These are phyloP conservation scores for Flaveria linearis DNA, from an alignment of 129 eudicot genomes.

Conservation along the genomic window DNA sequence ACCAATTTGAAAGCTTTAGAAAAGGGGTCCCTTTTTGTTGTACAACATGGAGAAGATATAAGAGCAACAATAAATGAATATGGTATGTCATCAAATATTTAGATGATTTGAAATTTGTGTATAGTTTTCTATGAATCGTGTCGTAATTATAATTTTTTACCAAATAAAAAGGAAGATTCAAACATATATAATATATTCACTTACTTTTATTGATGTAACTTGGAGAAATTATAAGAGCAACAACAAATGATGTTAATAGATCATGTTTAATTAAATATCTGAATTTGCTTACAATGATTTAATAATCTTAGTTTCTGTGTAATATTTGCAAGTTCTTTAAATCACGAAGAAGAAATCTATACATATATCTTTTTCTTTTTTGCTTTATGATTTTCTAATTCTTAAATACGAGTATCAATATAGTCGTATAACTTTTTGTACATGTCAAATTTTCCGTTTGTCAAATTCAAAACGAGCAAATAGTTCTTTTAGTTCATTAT, in stretches of 20 bases:
- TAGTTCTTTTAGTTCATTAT: too few relatives aligned
- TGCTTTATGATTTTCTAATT: too few relatives aligned
- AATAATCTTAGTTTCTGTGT: not conserved
- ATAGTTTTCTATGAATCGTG: not conserved
- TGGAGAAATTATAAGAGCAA: not conserved
- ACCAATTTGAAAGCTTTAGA: slow-evolving; percentile 36
- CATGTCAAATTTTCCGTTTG: too few relatives aligned
- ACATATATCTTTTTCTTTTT: not conserved
- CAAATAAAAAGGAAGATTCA: not conserved
- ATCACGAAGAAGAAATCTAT: not conserved
- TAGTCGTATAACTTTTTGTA: too few relatives aligned
- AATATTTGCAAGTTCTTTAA: not conserved
- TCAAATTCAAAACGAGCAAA: too few relatives aligned
- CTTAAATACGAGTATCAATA: too few relatives aligned
- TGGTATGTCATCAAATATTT: not conserved
- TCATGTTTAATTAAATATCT: not conserved
- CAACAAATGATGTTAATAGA: not conserved
- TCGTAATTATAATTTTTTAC: not conserved
- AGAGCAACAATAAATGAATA: slow-evolving; percentile 12
- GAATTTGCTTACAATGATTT: not conserved
- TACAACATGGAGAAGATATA: slow-evolving; percentile 39
- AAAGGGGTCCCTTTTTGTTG: slow-evolving; percentile 36
- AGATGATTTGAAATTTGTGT: not conserved
- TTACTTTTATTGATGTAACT: not conserved
- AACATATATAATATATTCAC: not conserved